Conservation (phyloP, 2,329 filamentous ascomycete species). For the Colletotrichum graminicola region DNA sequence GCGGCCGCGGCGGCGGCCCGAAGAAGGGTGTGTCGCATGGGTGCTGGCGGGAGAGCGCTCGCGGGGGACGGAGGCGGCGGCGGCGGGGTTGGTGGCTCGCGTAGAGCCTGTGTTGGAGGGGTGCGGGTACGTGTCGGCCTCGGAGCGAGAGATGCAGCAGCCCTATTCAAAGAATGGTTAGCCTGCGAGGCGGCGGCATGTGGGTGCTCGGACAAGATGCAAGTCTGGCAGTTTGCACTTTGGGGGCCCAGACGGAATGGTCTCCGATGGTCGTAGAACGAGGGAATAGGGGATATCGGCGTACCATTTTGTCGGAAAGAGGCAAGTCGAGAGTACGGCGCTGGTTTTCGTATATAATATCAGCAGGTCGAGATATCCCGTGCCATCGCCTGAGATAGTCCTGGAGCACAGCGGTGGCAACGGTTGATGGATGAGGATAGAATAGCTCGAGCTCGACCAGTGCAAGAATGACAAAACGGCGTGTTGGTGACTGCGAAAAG, state of each 20-base stretch:
- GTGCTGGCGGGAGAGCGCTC: constrained; percentile 42
- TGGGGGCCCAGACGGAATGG: not conserved
- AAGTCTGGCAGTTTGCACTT: not conserved
- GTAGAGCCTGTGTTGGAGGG: constrained; percentile 63
- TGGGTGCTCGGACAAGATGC: not conserved
- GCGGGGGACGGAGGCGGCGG: constrained; percentile 43
- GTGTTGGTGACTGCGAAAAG: not conserved
- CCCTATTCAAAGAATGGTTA: constrained; percentile 57
- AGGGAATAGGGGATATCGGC: not conserved
- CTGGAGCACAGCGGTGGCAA: not conserved
- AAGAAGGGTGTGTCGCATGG: constrained; percentile 41
- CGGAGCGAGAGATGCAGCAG: constrained; percentile 68
- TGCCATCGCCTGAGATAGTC: constrained; percentile 34
- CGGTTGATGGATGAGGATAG: not conserved
- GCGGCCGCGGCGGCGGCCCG: constrained; percentile 47
- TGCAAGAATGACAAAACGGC: constrained; percentile 1
- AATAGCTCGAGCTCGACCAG: not conserved
- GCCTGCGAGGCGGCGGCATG: not conserved
- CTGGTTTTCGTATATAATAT: not conserved
- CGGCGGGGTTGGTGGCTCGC: constrained; percentile 63
- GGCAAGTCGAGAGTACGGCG: not conserved
- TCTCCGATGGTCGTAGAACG: not conserved
- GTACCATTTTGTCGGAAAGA: constrained; percentile 25
- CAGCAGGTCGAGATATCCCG: constrained; percentile 9
- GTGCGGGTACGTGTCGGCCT: constrained; percentile 66